Percentiles rank a stretch among this genome's conserved stretches.
These are phyloP conservation scores for Vaccinium myrtillus DNA, from an alignment of 148 eudicot genomes.

Conservation along the genomic window DNA sequence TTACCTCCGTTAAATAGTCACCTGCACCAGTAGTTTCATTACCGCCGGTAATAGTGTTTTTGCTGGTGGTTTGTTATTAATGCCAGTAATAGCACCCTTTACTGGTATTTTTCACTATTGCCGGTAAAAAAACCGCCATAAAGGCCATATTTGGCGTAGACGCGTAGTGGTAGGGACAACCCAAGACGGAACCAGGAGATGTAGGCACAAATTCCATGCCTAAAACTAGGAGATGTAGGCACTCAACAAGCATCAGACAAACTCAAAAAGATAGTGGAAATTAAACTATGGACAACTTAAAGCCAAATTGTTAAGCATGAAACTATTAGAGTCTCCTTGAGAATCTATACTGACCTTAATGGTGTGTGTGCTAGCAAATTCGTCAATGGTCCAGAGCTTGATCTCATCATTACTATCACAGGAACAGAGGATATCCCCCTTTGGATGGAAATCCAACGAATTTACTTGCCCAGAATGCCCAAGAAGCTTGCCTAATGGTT, in stretches of 20 bases:
- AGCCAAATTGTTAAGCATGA: not conserved
- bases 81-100: too few species aligned
- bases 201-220: not conserved
- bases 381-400: slow-evolving; percentile 35
- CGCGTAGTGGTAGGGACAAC: too few species aligned
- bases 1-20: too few species aligned
- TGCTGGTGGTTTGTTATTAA: too few species aligned
- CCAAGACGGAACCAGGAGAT: too few species aligned
- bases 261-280: too few species aligned
- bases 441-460: slow-evolving; percentile 58
- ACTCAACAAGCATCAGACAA: not conserved
- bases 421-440: slow-evolving; percentile 45
- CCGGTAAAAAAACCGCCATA: too few species aligned
- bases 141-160: too few species aligned
- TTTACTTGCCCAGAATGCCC: slow-evolving; percentile 42
- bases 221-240: not conserved
- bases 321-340: not conserved
- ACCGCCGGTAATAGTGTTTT: too few species aligned
- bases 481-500: slow-evolving; percentile 17
- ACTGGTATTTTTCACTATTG: too few species aligned
- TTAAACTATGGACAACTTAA: too few species aligned
- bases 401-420: slow-evolving; percentile 48
- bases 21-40: too few species aligned
- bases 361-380: slow-evolving; percentile 25
- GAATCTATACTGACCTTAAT: slow-evolving; percentile 34